Percentiles rank a stretch among this genome's conserved stretches.
These are phyloP conservation scores for Rhynchospora breviuscula DNA, from an alignment of 176 grass and related monocot species.

Conservation along the genomic window DNA sequence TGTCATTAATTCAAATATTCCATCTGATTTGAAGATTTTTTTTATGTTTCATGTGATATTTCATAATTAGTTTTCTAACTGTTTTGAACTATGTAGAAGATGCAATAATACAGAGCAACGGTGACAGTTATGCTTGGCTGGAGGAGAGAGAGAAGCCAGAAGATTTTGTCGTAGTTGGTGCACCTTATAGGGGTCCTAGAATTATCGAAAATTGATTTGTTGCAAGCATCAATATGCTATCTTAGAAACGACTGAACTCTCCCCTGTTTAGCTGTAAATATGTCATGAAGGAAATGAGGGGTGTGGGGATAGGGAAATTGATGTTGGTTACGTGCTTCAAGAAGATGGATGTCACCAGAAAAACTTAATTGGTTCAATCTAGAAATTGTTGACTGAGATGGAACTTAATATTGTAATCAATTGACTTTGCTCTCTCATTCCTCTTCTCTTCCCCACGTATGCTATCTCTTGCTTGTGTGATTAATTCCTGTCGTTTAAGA, in stretches of 20 bases:
- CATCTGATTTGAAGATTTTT: neutral
- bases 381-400: neutral
- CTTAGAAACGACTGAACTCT: neutral
- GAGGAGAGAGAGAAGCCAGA: conserved; percentile 35
- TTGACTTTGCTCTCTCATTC: neutral
- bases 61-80: neutral
- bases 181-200: conserved; percentile 38
- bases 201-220: neutral
- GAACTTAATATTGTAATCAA: neutral
- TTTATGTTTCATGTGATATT: neutral
- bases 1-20: neutral
- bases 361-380: neutral
- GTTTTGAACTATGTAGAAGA: conserved; percentile 23
- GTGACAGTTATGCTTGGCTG: conserved; percentile 40
- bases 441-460: neutral
- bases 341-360: neutral
- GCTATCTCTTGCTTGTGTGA: neutral
- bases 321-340: neutral
- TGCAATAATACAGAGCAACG: neutral
- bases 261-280: neutral
- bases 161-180: conserved; percentile 38
- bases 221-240: neutral
- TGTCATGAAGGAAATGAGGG: neutral
- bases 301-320: neutral
- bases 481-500: neutral